Evolutionary conservation across 2,329 filamentous ascomycete genomes (phyloP), one percentile per base, ranked within the genome.

Genomic region (Lachnellula arida): DNA sequence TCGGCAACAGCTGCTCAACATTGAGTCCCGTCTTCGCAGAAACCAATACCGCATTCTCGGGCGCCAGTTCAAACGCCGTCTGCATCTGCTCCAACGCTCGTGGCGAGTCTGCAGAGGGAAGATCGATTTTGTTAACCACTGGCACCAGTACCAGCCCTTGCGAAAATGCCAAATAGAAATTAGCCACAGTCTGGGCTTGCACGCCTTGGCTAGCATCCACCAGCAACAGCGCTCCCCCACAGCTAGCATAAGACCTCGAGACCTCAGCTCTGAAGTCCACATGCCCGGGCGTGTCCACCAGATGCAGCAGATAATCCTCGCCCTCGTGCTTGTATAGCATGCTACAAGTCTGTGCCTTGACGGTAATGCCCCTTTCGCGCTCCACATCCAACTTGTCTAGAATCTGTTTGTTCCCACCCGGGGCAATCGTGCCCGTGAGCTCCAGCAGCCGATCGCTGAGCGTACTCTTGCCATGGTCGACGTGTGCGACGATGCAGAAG

Each of bases 261-360:
- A 99, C 94, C 73, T 99, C 94, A 48, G 94, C 94, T 54, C 94
- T 84, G 73, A 99, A 99, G 75, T 99, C 94, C 56, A 99, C 94
- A 75, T 99, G 94, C 28, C 94, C 94, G 0, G 94, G 94, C 0
- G 94, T 99, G 72, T 99, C 94, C 55, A 99, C 92, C 28, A 99
- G 80, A 73, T 99, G 94, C 32, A 99, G 79, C 55, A 99, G 80
- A 71, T 97, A 97, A 72, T 99, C 94, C 34, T 88, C 77, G 15
- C 89, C 92, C 17, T 87, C 77, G 74, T 96, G 79, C 28, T 88
- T 91, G 77, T 97, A 96, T 51, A 99, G 82, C 94, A 99, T 99
- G 54, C 88, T 94, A 74, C 94, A 97, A 55, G 94, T 97, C 77
- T 99, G 94, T 54, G 94, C 94, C 77, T 99, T 99, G 71, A 99